Evolutionary conservation across 2,329 filamentous ascomycete genomes (phyloP).

Genomic region (Myriangium duriaei): DNA sequence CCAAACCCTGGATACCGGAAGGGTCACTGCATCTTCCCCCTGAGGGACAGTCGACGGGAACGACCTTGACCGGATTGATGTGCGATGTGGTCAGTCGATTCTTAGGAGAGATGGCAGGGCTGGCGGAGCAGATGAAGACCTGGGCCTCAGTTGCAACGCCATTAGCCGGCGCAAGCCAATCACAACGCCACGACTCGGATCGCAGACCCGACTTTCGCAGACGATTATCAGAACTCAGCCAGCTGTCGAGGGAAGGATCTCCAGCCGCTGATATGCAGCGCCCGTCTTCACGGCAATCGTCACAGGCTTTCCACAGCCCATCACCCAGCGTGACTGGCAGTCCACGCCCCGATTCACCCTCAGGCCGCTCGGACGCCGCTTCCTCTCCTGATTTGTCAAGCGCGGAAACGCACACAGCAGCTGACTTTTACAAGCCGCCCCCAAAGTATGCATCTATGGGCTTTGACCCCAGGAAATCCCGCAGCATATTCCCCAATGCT

Average conservation of each 20-base stretch:
- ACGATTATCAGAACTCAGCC: constrained; percentile 6
- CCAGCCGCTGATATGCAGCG: not conserved
- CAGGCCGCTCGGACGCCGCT: constrained; percentile 4
- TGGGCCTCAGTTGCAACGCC: constrained; percentile 8
- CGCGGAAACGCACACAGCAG: constrained; percentile 2
- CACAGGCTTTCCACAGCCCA: constrained; percentile 7
- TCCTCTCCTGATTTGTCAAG: constrained; percentile 7
- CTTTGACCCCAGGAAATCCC: constrained; percentile 52
- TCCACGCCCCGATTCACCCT: constrained; percentile 6
- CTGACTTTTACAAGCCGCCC: constrained; percentile 2
- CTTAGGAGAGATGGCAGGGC: constrained; percentile 34
- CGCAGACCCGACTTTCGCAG: constrained; percentile 1
- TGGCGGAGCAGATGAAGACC: constrained; percentile 24
- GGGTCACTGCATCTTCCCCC: constrained; percentile 62
- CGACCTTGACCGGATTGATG: constrained; percentile 45
- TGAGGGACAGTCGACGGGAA: constrained; percentile 53
- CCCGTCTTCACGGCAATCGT: constrained; percentile 1
- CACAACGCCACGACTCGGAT: constrained; percentile 4
- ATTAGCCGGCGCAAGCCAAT: constrained; percentile 1
- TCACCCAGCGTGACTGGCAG: constrained; percentile 1
- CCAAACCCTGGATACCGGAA: constrained; percentile 44
- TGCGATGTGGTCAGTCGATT: constrained; percentile 33
- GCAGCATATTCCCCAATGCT: constrained; percentile 35
- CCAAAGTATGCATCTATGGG: constrained; percentile 8
- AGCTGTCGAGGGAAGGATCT: constrained; percentile 5